Conservation (phyloP, 768 basidiomycete species). For the Tephrocybe rancida region DNA sequence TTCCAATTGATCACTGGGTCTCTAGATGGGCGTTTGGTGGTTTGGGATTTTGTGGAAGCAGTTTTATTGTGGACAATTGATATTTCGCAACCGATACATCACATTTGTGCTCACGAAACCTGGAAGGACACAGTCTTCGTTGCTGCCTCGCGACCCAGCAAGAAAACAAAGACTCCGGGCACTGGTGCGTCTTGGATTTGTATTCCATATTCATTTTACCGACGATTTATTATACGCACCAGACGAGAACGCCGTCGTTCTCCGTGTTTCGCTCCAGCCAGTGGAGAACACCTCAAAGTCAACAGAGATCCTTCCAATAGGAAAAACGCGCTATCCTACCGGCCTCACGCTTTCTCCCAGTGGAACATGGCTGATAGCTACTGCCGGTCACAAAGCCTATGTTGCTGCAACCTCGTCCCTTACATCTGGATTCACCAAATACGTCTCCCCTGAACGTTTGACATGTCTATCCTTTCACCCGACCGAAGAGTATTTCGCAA, state of each 20-base stretch:
- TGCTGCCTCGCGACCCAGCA: constrained; percentile 53
- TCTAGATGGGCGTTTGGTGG: constrained; percentile 77
- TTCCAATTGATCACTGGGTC: constrained; percentile 91
- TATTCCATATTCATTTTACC: not conserved
- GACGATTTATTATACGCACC: constrained; percentile 9
- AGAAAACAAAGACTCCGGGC: constrained; percentile 37
- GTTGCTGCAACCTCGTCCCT: constrained; percentile 61
- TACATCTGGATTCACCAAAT: constrained; percentile 76
- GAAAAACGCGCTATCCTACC: constrained; percentile 65
- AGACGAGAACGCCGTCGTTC: constrained; percentile 61
- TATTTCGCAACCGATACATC: constrained; percentile 68
- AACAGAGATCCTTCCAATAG: constrained; percentile 55
- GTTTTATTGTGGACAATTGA: constrained; percentile 74
- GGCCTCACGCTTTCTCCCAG: constrained; percentile 75
- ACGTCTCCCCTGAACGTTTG: constrained; percentile 76
- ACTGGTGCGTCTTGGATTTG: constrained; percentile 26
- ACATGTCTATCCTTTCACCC: constrained; percentile 91
- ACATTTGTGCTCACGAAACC: constrained; percentile 69
- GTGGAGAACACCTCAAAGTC: constrained; percentile 45
- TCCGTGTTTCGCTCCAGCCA: constrained; percentile 64
- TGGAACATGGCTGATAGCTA: constrained; percentile 77
- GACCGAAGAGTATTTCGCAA: constrained; percentile 90
- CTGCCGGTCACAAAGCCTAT: constrained; percentile 78
- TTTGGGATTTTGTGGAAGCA: constrained; percentile 95
- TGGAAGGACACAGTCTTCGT: constrained; percentile 75